A percentile compares a stretch with the other conserved stretches of the same genome.
Conservation (phyloP, 129 eudicot species). For the Flaveria ramosissima region DNA sequence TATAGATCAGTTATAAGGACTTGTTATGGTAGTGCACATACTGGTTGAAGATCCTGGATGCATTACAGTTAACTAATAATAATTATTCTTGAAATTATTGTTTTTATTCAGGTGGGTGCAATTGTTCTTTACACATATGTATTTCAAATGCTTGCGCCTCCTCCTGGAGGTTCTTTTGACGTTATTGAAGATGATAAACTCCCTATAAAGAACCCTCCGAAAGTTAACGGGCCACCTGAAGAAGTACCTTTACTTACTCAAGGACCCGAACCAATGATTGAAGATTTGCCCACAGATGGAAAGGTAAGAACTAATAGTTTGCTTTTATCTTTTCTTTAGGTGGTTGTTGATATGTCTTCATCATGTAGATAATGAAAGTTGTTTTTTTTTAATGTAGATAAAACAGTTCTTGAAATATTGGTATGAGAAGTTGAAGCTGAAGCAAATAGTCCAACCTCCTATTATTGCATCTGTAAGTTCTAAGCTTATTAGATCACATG, state of each 20-base stretch:
- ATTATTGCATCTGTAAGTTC: slow-evolving; percentile 98
- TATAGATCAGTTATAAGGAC: background rate
- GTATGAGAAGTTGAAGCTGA: slow-evolving; percentile 83
- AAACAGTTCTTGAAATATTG: slow-evolving; percentile 53
- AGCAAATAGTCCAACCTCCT: slow-evolving; percentile 95
- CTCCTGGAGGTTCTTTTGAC: slow-evolving; percentile 84
- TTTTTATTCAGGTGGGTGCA: slow-evolving; percentile 75
- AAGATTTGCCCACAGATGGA: slow-evolving; percentile 41
- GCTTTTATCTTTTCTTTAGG: background rate
- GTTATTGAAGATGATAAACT: slow-evolving; percentile 45
- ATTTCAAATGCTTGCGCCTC: slow-evolving; percentile 92
- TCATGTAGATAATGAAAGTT: background rate
- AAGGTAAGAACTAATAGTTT: slow-evolving; percentile 47
- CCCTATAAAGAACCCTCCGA: slow-evolving; percentile 50
- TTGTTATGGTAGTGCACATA: background rate
- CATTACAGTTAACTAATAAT: background rate
- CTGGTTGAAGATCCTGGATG: background rate
- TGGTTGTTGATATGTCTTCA: slow-evolving; percentile 4
- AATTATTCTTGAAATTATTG: background rate
- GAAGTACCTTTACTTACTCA: slow-evolving; percentile 69
- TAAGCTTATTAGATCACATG: no score
- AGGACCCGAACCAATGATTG: slow-evolving; percentile 39
- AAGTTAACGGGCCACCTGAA: slow-evolving; percentile 50
- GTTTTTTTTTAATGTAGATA: slow-evolving; percentile 42
- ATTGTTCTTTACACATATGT: slow-evolving; percentile 89